Evolutionary conservation across 192 early-diverging fungal species (phyloP).

Genomic region (Polychytrium aggregatum): DNA sequence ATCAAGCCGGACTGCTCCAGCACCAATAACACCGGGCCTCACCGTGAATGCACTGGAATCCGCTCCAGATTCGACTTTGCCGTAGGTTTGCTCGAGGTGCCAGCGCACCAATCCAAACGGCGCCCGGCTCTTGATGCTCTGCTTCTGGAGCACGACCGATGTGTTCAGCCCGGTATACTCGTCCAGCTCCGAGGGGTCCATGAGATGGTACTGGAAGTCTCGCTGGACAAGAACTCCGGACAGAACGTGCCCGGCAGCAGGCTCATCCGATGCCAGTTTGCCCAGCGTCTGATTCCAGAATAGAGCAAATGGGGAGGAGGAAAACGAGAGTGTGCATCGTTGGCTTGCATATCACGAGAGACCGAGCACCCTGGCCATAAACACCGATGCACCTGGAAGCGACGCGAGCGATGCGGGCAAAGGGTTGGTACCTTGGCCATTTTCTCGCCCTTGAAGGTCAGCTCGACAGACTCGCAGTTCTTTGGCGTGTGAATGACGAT

Average conservation of each 20-base stretch:
- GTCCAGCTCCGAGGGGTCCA: slow-evolving; percentile 67
- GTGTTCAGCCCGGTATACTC: slow-evolving; percentile 73
- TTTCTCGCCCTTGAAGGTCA: slow-evolving; percentile 93
- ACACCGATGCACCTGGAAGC: neutral
- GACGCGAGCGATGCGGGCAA: neutral
- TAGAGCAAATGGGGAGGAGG: too few species aligned
- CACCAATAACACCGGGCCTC: neutral
- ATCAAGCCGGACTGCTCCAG: neutral
- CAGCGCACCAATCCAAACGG: slow-evolving; percentile 68
- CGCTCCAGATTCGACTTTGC: slow-evolving; percentile 33
- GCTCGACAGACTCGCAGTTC: slow-evolving; percentile 78
- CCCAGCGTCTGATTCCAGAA: slow-evolving; percentile 71
- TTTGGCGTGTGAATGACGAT: slow-evolving; percentile 79
- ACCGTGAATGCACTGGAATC: too few species aligned
- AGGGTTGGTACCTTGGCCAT: slow-evolving; percentile 58
- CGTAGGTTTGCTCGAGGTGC: slow-evolving; percentile 95
- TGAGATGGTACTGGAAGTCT: slow-evolving; percentile 82
- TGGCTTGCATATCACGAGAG: too few species aligned
- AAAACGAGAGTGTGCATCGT: too few species aligned
- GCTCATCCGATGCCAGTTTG: slow-evolving; percentile 63
- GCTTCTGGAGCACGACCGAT: slow-evolving; percentile 66
- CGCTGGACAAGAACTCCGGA: slow-evolving; percentile 74
- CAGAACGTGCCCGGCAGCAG: slow-evolving; percentile 52
- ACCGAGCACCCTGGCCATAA: neutral
- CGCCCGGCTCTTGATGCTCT: slow-evolving; percentile 62